phyloP scores from a whole-genome alignment of 352 stramenopile genomes.

The Phytophthora fragariae region DNA sequence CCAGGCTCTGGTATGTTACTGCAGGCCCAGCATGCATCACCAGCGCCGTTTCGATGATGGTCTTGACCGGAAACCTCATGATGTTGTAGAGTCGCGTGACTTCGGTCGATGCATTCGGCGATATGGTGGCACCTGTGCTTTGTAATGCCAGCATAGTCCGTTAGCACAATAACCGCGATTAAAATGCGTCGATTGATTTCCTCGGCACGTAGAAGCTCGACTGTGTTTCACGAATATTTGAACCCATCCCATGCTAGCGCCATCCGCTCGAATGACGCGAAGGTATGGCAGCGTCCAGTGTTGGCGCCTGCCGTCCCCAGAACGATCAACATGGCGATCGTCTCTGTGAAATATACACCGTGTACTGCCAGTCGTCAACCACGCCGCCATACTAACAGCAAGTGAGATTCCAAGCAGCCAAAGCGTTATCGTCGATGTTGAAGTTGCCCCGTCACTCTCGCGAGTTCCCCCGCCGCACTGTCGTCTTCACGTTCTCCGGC shows the following conservation, averaged over 20 bases:
- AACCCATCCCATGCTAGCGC: slow-evolving; percentile 13
- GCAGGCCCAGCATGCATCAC: neutral
- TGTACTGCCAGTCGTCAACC: neutral
- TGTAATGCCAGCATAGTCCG: no score
- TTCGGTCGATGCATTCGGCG: no score
- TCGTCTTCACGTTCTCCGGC: neutral
- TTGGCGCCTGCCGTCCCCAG: neutral
- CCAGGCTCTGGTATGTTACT: neutral
- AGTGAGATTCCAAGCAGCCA: no score
- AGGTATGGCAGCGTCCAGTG: neutral
- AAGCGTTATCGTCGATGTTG: neutral
- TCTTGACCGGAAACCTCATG: no score
- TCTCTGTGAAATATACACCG: neutral
- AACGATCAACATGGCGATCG: neutral
- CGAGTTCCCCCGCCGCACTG: neutral
- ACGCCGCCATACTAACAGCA: no score
- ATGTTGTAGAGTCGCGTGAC: no score
- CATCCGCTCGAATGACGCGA: slow-evolving; percentile 19
- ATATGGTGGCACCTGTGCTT: no score
- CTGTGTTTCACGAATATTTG: neutral
- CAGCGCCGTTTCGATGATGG: no score
- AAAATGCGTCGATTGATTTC: neutral
- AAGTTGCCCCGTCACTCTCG: neutral
- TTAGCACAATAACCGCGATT: no score
- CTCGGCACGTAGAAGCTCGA: neutral